These are phyloP conservation scores for Vicia sativa DNA, from an alignment of 306 rosid species.

Conservation along the genomic window DNA sequence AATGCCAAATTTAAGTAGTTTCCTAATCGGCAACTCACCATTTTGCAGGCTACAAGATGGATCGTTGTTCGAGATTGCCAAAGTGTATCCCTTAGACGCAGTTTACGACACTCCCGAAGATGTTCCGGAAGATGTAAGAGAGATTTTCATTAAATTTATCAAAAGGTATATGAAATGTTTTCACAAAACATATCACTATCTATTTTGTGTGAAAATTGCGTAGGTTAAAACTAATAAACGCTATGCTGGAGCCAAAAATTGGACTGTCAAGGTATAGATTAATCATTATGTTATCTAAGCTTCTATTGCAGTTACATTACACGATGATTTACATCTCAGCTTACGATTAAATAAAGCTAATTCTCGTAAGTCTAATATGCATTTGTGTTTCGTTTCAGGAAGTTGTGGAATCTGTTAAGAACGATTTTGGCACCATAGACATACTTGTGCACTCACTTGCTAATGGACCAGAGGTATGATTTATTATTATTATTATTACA, in stretches of 20 bases:
- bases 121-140: constrained; percentile 92
- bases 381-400: constrained; percentile 61
- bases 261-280: constrained; percentile 84
- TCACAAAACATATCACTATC: neutral
- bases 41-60: constrained; percentile 83
- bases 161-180: neutral
- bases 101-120: constrained; percentile 86
- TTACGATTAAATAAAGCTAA: neutral
- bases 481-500: neutral
- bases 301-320: neutral
- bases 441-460: constrained; percentile 99
- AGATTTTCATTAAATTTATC: neutral
- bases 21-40: constrained; percentile 36
- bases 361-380: constrained; percentile 17
- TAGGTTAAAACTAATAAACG: constrained; percentile 89
- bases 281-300: constrained; percentile 3
- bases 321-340: neutral
- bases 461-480: constrained; percentile 88
- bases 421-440: constrained; percentile 92
- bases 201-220: constrained; percentile 26
- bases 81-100: constrained; percentile 94
- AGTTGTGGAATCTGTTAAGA: constrained; percentile 83
- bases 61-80: constrained; percentile 84
- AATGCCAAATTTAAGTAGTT: constrained; percentile 11
- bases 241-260: constrained; percentile 85